These are phyloP conservation scores for Mycena alexandri DNA, from an alignment of 768 basidiomycete species.

Conservation along the genomic window DNA sequence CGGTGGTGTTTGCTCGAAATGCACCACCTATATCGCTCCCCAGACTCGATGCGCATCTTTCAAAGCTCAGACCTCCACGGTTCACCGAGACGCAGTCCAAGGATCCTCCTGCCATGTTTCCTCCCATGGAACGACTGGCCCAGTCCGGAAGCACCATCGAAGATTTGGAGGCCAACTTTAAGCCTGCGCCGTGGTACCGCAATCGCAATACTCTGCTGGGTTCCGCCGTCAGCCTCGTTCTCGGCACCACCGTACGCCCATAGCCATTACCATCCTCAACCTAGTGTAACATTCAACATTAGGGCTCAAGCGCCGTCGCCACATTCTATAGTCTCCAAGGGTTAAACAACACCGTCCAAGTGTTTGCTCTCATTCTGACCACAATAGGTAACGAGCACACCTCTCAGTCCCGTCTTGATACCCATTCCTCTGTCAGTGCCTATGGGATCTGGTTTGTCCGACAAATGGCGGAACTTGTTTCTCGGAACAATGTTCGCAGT, in stretches of 20 bases:
- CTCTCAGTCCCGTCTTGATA: conserved; percentile 9
- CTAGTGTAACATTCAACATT: neutral
- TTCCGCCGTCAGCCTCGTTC: conserved; percentile 56
- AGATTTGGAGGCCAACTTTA: conserved; percentile 70
- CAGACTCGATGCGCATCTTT: conserved; percentile 70
- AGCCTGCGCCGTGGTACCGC: conserved; percentile 63
- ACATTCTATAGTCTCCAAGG: conserved; percentile 80
- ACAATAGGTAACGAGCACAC: conserved; percentile 64
- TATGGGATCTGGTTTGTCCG: conserved; percentile 51
- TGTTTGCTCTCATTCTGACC: conserved; percentile 77
- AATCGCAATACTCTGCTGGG: conserved; percentile 67
- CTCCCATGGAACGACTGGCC: conserved; percentile 70
- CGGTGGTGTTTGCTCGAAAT: conserved; percentile 67
- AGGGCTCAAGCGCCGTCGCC: conserved; percentile 80
- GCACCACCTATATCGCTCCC: conserved; percentile 73
- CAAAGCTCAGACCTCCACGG: conserved; percentile 57
- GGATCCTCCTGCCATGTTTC: conserved; percentile 61
- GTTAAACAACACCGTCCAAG: conserved; percentile 74
- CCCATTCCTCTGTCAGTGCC: conserved; percentile 50
- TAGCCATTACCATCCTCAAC: neutral
- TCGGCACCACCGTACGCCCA: conserved; percentile 65
- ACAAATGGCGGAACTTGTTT: conserved; percentile 70
- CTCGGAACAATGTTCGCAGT: conserved; percentile 74
- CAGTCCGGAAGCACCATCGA: conserved; percentile 63
- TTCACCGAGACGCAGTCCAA: conserved; percentile 51